Evolutionary conservation across 768 basidiomycete genomes (phyloP), one percentile per base, ranked within the genome.

Genomic region (Agrocybe praecox): DNA sequence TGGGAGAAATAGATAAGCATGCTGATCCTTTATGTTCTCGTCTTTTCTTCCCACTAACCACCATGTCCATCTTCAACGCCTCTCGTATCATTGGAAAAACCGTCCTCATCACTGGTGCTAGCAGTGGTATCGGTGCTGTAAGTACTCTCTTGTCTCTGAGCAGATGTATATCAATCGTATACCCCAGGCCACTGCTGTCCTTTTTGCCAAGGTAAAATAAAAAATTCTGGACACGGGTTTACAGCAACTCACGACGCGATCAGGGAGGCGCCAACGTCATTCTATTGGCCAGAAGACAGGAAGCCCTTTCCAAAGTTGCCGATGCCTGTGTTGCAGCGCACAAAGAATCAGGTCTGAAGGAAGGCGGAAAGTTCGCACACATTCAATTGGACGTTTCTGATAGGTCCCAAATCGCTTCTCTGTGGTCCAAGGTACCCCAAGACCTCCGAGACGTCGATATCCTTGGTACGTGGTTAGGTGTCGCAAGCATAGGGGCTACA

Each of bases 151-250:
- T 49, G 14, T 44, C 23, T 3, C n/a, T n/a, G 7, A 47, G 24
- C 51, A 17, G 22, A 8, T 21, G 33, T 17, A 18, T 19, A 42
- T 26, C 49, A 34, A 50, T 49, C 12, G 0, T 45, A n/a, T n/a
- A 12, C 49, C 24, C 18, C 55, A 95, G 92, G 92, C 91, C 4
- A 88, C 94, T 2, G 94, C 95, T 33, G 65, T 94, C 46, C 82
- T 97, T 47, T 97, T 96, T 61, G 94, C 95, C 42, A 94, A 87
- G 78, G 92, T 91, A 62, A n/a, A 66, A n/a, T n/a, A n/a, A n/a
- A n/a, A 40, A 22, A 4, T 29, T 29, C 15, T 22, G 24, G n/a
- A 42, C 29, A 45, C 9, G 22, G 42, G n/a, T 11, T 18, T 11
- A 14, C 21, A 40, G 22, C 15, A 49, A 40, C 34, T 47, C 23